phyloP scores from a whole-genome alignment of 2,329 filamentous ascomycete genomes.

The Aspergillus udagawae region DNA sequence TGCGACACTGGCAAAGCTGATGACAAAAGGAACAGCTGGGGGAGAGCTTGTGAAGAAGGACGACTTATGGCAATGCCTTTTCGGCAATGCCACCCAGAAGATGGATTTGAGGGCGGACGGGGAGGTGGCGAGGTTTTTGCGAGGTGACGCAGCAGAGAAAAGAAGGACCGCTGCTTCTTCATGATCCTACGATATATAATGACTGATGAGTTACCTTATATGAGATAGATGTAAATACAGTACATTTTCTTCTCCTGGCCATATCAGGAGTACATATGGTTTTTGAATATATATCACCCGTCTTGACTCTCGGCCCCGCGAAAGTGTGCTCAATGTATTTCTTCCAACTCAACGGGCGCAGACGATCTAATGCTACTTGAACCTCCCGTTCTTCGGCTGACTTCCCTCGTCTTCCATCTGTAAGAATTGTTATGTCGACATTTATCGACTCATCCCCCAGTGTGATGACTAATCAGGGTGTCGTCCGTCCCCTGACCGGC shows the following conservation, averaged over 20 bases:
- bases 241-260: neutral
- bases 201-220: neutral
- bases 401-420: neutral
- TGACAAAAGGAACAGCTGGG: slow-evolving; percentile 64
- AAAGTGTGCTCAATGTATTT: neutral
- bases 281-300: neutral
- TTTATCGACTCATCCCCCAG: neutral
- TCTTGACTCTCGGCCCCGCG: neutral
- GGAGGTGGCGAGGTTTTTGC: slow-evolving; percentile 49
- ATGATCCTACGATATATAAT: slow-evolving; percentile 1
- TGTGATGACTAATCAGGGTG: slow-evolving; percentile 14
- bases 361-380: neutral
- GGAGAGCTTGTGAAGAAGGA: slow-evolving; percentile 75
- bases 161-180: slow-evolving; percentile 23
- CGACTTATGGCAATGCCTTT: slow-evolving; percentile 86
- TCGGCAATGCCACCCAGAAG: slow-evolving; percentile 53
- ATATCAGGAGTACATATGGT: neutral
- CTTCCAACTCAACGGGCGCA: neutral
- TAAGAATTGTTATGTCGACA: neutral
- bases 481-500: slow-evolving; percentile 8
- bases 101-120: slow-evolving; percentile 28
- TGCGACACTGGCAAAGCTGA: slow-evolving; percentile 64
- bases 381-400: neutral
- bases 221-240: neutral
- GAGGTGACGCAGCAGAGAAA: slow-evolving; percentile 53